Conservation (phyloP, 2,329 filamentous ascomycete species). For the Rhinocladiella similis region DNA sequence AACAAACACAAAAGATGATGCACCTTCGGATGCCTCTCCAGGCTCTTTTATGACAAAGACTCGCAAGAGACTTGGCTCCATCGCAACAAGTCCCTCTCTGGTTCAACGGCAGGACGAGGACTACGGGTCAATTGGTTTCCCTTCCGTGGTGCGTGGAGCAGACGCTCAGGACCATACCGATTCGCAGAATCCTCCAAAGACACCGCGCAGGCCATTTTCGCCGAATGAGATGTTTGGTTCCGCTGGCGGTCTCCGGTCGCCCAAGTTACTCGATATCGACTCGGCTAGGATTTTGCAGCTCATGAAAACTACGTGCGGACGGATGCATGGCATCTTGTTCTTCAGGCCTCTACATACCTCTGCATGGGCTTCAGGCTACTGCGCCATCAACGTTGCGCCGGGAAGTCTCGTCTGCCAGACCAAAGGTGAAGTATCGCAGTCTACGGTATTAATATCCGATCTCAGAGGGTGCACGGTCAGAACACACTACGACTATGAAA, state of each 20-base stretch:
- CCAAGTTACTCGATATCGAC: slow-evolving; percentile 44
- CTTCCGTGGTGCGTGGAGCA: slow-evolving; percentile 45
- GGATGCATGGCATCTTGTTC: slow-evolving; percentile 55
- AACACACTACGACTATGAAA: slow-evolving; percentile 48
- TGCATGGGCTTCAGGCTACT: slow-evolving; percentile 52
- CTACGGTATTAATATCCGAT: slow-evolving; percentile 51
- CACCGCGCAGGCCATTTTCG: slow-evolving; percentile 26
- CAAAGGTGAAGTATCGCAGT: slow-evolving; percentile 49
- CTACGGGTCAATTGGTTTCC: slow-evolving; percentile 47
- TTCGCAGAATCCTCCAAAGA: slow-evolving; percentile 33
- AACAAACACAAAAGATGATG: slow-evolving; percentile 19
- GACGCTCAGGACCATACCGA: slow-evolving; percentile 32
- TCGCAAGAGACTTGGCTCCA: slow-evolving; percentile 28
- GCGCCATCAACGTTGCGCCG: slow-evolving; percentile 52
- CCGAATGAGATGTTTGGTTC: slow-evolving; percentile 23
- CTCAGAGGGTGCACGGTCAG: slow-evolving; percentile 51
- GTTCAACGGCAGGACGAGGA: slow-evolving; percentile 40
- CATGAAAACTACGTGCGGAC: slow-evolving; percentile 54
- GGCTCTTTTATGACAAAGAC: slow-evolving; percentile 29
- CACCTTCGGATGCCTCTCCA: slow-evolving; percentile 23
- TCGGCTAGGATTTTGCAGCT: slow-evolving; percentile 50
- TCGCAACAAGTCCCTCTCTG: slow-evolving; percentile 31
- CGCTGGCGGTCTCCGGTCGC: slow-evolving; percentile 31
- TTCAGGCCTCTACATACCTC: slow-evolving; percentile 45
- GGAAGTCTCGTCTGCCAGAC: slow-evolving; percentile 53